A percentile compares a stretch with the other conserved stretches of the same genome.
phyloP scores from a whole-genome alignment of 1,139 yeast genomes.

The Blastobotrys buckinghamii region DNA sequence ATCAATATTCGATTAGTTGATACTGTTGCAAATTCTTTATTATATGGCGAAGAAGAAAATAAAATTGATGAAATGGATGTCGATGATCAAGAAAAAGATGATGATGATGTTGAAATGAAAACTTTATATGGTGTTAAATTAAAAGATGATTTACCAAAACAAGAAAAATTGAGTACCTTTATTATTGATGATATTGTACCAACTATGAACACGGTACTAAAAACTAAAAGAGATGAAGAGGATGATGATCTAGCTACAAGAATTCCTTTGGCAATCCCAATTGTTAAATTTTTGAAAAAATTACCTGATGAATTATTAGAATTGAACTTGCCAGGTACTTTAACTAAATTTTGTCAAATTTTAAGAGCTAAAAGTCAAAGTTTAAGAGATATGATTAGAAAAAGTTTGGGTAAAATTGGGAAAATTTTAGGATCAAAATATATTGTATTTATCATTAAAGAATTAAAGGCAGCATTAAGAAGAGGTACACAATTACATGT shows the following conservation, averaged over 20 bases:
- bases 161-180: constrained; percentile 45
- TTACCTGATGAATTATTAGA: constrained; percentile 53
- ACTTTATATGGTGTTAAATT: constrained; percentile 19
- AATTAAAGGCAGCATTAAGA: constrained; percentile 69
- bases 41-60: constrained; percentile 9
- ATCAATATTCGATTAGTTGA: constrained; percentile 59
- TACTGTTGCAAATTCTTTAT: constrained; percentile 53
- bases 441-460: constrained; percentile 67
- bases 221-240: constrained; percentile 39
- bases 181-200: constrained; percentile 58
- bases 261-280: constrained; percentile 76
- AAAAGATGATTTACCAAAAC: constrained; percentile 30
- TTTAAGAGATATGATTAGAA: constrained; percentile 80
- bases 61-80: constrained; percentile 20
- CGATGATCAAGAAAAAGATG: constrained; percentile 36
- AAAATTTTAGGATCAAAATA: constrained; percentile 65
- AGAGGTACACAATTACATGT: constrained; percentile 95
- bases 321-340: constrained; percentile 66
- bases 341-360: constrained; percentile 82
- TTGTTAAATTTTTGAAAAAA: constrained; percentile 63
- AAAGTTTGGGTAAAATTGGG: constrained; percentile 63
- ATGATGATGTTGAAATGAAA: constrained; percentile 15
- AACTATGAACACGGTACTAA: constrained; percentile 51
- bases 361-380: constrained; percentile 84
- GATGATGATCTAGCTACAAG: constrained; percentile 76